These are phyloP conservation scores for Elaeis guineensis DNA, from an alignment of 176 grass and related monocot genomes.

Conservation along the genomic window DNA sequence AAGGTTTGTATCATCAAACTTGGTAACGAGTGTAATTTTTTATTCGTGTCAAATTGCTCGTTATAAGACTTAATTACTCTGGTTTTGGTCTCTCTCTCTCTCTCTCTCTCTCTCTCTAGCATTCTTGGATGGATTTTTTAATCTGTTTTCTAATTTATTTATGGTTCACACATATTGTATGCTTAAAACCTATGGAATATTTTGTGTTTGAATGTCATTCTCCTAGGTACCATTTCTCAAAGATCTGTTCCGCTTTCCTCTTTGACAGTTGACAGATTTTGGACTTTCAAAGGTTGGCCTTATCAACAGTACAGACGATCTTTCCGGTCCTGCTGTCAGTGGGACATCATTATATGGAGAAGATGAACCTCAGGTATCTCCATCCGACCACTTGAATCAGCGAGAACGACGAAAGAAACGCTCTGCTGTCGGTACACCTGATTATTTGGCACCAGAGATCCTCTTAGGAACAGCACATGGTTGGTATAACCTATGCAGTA, in stretches of 20 bases:
- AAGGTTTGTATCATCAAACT: no score
- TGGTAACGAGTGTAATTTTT: no score
- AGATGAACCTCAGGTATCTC: conserved; percentile 73
- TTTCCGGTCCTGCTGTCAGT: conserved; percentile 84
- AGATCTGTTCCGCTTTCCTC: conserved; percentile 25
- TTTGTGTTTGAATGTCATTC: conserved; percentile 6
- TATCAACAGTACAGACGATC: conserved; percentile 96
- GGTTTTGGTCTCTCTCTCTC: no score
- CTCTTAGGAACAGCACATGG: conserved; percentile 97
- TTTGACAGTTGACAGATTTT: conserved; percentile 97
- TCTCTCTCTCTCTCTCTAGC: no score
- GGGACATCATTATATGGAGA: conserved; percentile 85
- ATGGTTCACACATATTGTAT: no score
- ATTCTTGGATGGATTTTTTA: no score
- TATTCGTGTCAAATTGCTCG: no score
- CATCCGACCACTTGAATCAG: conserved; percentile 70
- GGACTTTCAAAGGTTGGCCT: conserved; percentile 98
- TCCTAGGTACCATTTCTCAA: conserved; percentile 15
- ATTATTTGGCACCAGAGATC: conserved; percentile 99
- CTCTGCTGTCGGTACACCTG: conserved; percentile 95
- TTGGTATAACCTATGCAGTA: conserved; percentile 18
- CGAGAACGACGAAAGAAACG: conserved; percentile 72
- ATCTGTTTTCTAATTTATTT: no score
- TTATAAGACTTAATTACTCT: no score
- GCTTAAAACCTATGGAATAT: neutral